A percentile compares a stretch with the other conserved stretches of the same genome.
Conservation (phyloP, 2,329 filamentous ascomycete species). For the Microsporum audouinii region DNA sequence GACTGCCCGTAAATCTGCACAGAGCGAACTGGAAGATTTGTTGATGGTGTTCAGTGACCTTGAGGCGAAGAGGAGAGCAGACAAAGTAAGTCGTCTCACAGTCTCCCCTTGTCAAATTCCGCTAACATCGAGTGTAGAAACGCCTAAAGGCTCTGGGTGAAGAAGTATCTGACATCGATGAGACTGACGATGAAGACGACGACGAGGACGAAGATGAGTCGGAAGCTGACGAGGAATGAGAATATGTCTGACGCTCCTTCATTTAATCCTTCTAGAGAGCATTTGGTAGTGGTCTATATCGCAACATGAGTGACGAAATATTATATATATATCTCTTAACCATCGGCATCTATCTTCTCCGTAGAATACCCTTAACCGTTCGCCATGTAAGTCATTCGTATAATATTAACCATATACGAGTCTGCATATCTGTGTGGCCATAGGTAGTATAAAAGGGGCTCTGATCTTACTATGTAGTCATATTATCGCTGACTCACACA, state of each 20-base stretch:
- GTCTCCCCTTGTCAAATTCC: not conserved
- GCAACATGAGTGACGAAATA: not conserved
- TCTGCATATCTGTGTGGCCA: not conserved
- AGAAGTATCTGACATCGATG: conserved; percentile 64
- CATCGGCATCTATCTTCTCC: not conserved
- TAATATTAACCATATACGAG: not conserved
- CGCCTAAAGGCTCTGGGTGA: conserved; percentile 57
- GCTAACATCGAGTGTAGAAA: conserved; percentile 37
- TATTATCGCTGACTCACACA: not conserved
- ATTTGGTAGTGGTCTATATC: not conserved
- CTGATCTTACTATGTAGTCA: not conserved
- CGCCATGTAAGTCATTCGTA: not conserved
- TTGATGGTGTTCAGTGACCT: conserved; percentile 70
- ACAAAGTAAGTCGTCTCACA: conserved; percentile 49
- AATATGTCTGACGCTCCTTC: not conserved
- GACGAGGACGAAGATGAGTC: conserved; percentile 45
- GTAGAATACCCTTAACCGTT: not conserved
- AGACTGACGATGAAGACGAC: conserved; percentile 46
- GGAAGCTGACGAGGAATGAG: conserved; percentile 25
- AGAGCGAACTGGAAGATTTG: conserved; percentile 68
- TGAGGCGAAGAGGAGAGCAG: conserved; percentile 63
- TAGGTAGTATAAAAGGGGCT: not conserved
- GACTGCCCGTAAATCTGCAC: conserved; percentile 51
- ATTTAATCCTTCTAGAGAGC: not conserved
- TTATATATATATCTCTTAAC: conserved; percentile 3